Evolutionary conservation across 257 asterid genomes (phyloP).

Genomic region (Solanum corneliomulleri): DNA sequence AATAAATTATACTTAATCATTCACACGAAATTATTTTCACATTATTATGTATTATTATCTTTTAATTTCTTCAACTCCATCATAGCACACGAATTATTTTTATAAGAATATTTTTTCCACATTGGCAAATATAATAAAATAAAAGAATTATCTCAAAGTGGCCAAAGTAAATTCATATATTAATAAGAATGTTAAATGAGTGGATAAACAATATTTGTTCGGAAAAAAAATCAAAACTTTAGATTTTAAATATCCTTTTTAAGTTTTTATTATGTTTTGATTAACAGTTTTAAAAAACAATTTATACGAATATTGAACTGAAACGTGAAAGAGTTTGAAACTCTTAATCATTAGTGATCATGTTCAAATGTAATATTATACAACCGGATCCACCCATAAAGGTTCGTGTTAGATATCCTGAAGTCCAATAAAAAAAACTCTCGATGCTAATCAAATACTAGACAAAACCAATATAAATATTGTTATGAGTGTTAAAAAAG

Average conservation of each 20-base stretch:
- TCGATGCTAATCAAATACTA: background rate
- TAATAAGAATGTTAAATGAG: background rate
- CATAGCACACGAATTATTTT: background rate
- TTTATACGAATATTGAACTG: no score
- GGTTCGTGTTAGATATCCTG: background rate
- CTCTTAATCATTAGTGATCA: background rate
- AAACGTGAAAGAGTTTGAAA: no score
- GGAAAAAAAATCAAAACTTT: background rate
- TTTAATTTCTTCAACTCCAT: background rate
- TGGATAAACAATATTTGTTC: background rate
- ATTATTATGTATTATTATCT: background rate
- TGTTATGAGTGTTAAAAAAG: background rate
- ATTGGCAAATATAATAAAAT: background rate
- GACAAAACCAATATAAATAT: background rate
- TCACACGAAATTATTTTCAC: background rate
- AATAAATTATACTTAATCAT: background rate
- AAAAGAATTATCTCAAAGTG: background rate
- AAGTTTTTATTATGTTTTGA: background rate
- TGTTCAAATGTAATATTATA: background rate
- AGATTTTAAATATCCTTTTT: no score
- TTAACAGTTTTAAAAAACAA: no score
- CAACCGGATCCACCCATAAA: background rate
- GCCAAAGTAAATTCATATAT: background rate
- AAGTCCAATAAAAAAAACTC: background rate
- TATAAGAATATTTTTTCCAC: background rate